A percentile compares a stretch with the other conserved stretches of the same genome.
These are phyloP conservation scores for Hyphopichia homilentoma DNA, from an alignment of 805 yeast species.

Conservation along the genomic window DNA sequence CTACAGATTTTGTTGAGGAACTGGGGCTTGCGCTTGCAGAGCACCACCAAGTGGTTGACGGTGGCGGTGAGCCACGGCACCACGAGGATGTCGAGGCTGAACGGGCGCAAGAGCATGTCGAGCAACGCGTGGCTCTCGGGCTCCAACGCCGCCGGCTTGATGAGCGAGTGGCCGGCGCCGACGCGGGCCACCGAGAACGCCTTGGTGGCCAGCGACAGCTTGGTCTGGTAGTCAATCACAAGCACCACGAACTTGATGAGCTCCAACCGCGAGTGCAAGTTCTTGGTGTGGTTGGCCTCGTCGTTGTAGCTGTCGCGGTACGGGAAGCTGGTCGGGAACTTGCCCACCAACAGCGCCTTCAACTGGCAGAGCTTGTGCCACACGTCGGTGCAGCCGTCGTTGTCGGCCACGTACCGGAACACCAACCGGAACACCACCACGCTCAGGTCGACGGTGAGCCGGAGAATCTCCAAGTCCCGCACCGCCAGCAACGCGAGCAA, in stretches of 20 bases:
- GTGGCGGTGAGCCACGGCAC: constrained; percentile 62
- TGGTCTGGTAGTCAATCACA: constrained; percentile 42
- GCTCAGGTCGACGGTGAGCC: constrained; percentile 31
- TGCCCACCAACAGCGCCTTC: constrained; percentile 54
- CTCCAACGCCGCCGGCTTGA: constrained; percentile 53
- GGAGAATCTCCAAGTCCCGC: constrained; percentile 27
- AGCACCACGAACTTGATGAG: constrained; percentile 63
- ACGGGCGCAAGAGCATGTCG: constrained; percentile 56
- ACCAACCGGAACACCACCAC: constrained; percentile 41
- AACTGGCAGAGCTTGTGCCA: constrained; percentile 59
- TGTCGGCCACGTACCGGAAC: constrained; percentile 43
- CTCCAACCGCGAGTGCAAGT: constrained; percentile 61
- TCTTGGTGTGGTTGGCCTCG: constrained; percentile 48
- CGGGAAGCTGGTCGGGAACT: constrained; percentile 59
- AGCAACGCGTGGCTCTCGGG: constrained; percentile 68
- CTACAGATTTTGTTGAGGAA: constrained; percentile 54
- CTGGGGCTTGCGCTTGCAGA: constrained; percentile 66
- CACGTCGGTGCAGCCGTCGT: constrained; percentile 38
- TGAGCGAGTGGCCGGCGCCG: constrained; percentile 59
- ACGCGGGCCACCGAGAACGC: constrained; percentile 51
- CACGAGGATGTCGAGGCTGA: constrained; percentile 54
- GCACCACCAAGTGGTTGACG: constrained; percentile 56
- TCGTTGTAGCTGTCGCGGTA: constrained; percentile 42
- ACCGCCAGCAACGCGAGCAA: constrained; percentile 24
- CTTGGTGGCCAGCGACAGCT: constrained; percentile 31